phyloP scores from a whole-genome alignment of 768 basidiomycete species.

The Boletus huronensis region DNA sequence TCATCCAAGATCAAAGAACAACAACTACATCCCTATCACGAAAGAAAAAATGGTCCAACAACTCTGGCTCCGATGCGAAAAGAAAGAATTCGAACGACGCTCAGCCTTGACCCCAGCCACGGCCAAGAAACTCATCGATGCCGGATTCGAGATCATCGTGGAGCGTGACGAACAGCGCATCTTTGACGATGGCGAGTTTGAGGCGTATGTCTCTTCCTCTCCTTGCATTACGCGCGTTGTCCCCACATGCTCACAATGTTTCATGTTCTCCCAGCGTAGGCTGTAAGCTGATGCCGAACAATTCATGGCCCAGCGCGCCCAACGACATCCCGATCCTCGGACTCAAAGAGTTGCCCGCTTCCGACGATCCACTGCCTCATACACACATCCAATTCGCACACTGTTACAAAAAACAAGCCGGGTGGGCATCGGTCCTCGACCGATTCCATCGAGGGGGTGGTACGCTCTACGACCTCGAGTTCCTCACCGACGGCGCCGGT shows the following conservation, averaged over 20 bases:
- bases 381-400: slow-evolving; percentile 98
- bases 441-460: slow-evolving; percentile 85
- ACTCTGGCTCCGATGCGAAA: slow-evolving; percentile 97
- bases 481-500: slow-evolving; percentile 78
- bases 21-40: not conserved
- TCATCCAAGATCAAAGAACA: not conserved
- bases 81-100: slow-evolving; percentile 90
- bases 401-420: slow-evolving; percentile 93
- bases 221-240: too few species aligned
- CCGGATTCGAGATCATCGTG: slow-evolving; percentile 86
- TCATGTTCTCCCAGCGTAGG: slow-evolving; percentile 59
- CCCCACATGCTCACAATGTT: not conserved
- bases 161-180: slow-evolving; percentile 94
- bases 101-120: slow-evolving; percentile 92
- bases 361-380: slow-evolving; percentile 79
- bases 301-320: slow-evolving; percentile 86
- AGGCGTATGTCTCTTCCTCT: slow-evolving; percentile 58
- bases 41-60: slow-evolving; percentile 30
- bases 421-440: slow-evolving; percentile 82
- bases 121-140: slow-evolving; percentile 81
- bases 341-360: slow-evolving; percentile 90
- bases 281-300: slow-evolving; percentile 82
- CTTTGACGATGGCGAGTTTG: slow-evolving; percentile 91
- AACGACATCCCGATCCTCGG: slow-evolving; percentile 79
- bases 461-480: slow-evolving; percentile 92